Evolutionary conservation across 768 basidiomycete genomes (phyloP).

Genomic region (Suillus placidus): DNA sequence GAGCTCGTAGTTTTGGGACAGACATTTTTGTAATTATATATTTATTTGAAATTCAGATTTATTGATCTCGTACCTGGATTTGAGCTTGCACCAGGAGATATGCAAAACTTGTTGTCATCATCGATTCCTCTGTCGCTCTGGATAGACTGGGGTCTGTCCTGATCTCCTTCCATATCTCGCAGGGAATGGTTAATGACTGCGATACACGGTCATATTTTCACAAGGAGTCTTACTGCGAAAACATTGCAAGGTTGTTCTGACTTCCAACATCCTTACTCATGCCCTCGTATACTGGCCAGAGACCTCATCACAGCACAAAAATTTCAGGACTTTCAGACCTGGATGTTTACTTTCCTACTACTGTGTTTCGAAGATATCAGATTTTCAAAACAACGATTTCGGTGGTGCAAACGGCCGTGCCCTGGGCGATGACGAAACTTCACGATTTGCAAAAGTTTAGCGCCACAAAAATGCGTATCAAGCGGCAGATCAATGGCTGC

Average conservation of each 20-base stretch:
- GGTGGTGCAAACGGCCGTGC: background rate
- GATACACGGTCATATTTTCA: background rate
- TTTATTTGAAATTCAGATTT: background rate
- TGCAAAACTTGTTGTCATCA: background rate
- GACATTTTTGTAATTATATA: constrained; percentile 37
- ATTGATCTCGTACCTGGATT: background rate
- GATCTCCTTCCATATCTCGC: background rate
- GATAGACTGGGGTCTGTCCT: background rate
- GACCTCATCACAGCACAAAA: background rate
- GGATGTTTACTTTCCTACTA: background rate
- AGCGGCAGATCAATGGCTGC: background rate
- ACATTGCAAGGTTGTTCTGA: background rate
- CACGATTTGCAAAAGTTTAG: background rate
- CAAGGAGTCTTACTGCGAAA: background rate
- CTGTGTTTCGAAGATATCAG: background rate
- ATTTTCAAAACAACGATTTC: background rate
- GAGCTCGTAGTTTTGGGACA: constrained; percentile 71
- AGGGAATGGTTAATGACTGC: background rate
- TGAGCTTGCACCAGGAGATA: background rate
- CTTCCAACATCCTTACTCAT: background rate
- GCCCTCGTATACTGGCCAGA: background rate
- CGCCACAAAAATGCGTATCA: background rate
- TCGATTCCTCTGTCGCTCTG: background rate
- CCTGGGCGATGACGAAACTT: background rate
- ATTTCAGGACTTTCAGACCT: background rate